Conservation (phyloP, 257 asterid species). For the Lycium barbarum region DNA sequence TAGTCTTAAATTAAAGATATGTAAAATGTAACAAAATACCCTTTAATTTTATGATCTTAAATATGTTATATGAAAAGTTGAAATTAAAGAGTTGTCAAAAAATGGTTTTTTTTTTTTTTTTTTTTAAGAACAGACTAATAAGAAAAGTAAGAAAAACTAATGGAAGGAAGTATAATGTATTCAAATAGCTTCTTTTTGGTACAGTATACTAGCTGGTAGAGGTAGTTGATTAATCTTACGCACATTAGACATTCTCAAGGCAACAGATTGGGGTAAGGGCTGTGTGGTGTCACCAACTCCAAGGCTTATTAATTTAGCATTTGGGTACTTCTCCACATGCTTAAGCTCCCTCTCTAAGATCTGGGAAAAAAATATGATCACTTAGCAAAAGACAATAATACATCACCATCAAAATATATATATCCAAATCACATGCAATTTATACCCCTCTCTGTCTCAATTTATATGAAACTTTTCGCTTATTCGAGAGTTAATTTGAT, state of each 20-base stretch:
- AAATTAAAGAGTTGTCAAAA: too few relatives aligned
- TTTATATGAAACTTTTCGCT: too few relatives aligned
- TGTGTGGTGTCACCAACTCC: conserved; percentile 91
- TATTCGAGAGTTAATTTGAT: too few relatives aligned
- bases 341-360: conserved; percentile 59
- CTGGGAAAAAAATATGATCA: conserved; percentile 39
- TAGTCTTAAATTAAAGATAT: too few relatives aligned
- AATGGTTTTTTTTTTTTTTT: too few relatives aligned
- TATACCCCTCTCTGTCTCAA: neutral
- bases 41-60: too few relatives aligned
- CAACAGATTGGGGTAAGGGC: conserved; percentile 74
- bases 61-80: too few relatives aligned
- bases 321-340: conserved; percentile 64
- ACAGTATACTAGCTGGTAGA: neutral
- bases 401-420: neutral
- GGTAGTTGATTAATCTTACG: conserved; percentile 44
- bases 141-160: too few relatives aligned
- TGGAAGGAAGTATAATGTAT: neutral
- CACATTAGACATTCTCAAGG: conserved; percentile 75
- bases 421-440: neutral
- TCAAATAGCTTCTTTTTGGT: neutral
- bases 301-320: conserved; percentile 82
- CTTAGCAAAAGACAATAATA: neutral
- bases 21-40: too few relatives aligned
- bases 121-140: too few relatives aligned